A percentile compares a stretch with the other conserved stretches of the same genome.
Evolutionary conservation across 2,329 filamentous ascomycete genomes (phyloP).

Genomic region (Lachnellula hyalina): DNA sequence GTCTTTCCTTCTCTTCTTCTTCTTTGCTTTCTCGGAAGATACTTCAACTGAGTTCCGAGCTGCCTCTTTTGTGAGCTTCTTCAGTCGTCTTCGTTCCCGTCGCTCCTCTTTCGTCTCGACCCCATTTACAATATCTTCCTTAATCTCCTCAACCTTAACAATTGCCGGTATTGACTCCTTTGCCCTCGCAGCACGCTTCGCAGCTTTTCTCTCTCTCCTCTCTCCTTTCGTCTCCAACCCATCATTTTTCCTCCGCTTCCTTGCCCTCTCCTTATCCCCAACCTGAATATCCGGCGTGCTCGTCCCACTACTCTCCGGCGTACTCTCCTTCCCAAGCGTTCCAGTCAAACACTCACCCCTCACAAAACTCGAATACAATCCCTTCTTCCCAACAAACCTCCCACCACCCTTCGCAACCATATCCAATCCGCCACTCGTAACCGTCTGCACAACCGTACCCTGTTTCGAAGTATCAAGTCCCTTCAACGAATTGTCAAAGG

Average conservation of each 20-base stretch:
- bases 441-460: slow-evolving; percentile 50
- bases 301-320: slow-evolving; percentile 11
- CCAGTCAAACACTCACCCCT: slow-evolving; percentile 72
- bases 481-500: slow-evolving; percentile 86
- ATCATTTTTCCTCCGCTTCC: slow-evolving; percentile 27
- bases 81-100: slow-evolving; percentile 33
- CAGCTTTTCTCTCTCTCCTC: slow-evolving; percentile 35
- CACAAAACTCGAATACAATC: slow-evolving; percentile 78
- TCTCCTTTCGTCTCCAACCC: slow-evolving; percentile 30
- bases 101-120: slow-evolving; percentile 33
- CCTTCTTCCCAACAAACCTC: slow-evolving; percentile 52
- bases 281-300: slow-evolving; percentile 13
- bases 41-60: slow-evolving; percentile 13
- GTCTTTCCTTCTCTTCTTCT: slow-evolving; percentile 28
- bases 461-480: slow-evolving; percentile 62
- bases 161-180: slow-evolving; percentile 18
- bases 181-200: slow-evolving; percentile 28
- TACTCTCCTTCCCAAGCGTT: slow-evolving; percentile 45
- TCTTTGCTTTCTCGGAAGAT: slow-evolving; percentile 28
- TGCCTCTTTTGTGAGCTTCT: slow-evolving; percentile 25
- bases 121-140: slow-evolving; percentile 17
- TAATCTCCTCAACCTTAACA: slow-evolving; percentile 15
- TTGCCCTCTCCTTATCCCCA: slow-evolving; percentile 29
- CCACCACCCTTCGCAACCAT: slow-evolving; percentile 49
- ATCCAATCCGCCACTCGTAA: slow-evolving; percentile 49